phyloP scores from a whole-genome alignment of 768 basidiomycete species.

The Lactarius psammicola region DNA sequence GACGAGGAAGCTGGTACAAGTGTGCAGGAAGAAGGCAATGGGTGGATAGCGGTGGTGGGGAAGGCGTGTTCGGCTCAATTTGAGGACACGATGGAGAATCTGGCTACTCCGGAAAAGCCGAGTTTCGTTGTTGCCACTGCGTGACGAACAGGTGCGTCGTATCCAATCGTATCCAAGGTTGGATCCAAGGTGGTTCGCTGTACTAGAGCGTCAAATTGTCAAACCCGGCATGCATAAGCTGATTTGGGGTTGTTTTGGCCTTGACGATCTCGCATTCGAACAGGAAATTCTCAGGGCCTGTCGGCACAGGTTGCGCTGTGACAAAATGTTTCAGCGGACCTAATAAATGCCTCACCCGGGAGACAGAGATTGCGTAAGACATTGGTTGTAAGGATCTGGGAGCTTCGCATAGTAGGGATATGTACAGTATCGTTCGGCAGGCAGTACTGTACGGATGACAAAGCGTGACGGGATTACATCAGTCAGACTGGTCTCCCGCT shows the following conservation, averaged over 20 bases:
- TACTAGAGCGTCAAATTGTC: background rate
- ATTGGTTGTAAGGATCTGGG: too few relatives aligned
- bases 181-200: too few relatives aligned
- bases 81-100: constrained; percentile 67
- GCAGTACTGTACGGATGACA: too few relatives aligned
- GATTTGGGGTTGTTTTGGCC: background rate
- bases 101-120: constrained; percentile 46
- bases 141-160: constrained; percentile 24
- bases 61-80: constrained; percentile 49
- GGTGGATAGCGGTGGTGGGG: constrained; percentile 27
- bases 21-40: constrained; percentile 26
- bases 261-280: background rate
- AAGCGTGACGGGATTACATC: too few relatives aligned
- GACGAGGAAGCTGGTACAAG: constrained; percentile 37
- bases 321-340: too few relatives aligned
- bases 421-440: too few relatives aligned
- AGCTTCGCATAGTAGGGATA: too few relatives aligned
- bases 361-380: too few relatives aligned
- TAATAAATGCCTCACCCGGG: too few relatives aligned
- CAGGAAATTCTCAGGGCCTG: background rate
- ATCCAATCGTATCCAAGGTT: background rate
- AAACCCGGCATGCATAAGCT: background rate
- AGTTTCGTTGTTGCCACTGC: constrained; percentile 30
- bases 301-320: too few relatives aligned
- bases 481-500: too few relatives aligned